Evolutionary conservation across 75 land plant genomes (phyloP).

Genomic region (Azolla pinnata): DNA sequence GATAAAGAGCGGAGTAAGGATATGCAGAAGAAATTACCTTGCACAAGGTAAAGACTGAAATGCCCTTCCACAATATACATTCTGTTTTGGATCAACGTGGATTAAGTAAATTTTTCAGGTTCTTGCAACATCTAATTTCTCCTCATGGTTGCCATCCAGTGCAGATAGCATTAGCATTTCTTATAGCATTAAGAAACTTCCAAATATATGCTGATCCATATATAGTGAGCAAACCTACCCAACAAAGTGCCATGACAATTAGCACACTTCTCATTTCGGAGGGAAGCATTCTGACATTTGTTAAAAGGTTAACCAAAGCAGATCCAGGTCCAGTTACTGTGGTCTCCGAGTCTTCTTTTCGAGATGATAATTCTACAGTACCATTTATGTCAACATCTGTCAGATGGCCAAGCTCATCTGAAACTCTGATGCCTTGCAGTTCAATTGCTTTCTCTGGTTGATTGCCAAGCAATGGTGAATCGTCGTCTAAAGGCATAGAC

Average conservation of each 20-base stretch:
- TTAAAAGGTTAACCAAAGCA: constrained; percentile 64
- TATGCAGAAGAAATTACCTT: too few relatives aligned
- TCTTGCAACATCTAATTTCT: too few relatives aligned
- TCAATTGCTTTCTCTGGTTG: constrained; percentile 14
- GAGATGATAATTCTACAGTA: not conserved
- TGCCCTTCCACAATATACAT: too few relatives aligned
- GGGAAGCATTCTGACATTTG: constrained; percentile 79
- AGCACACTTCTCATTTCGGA: constrained; percentile 86
- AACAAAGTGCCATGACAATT: constrained; percentile 79
- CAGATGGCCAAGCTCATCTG: not conserved
- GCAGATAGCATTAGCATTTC: too few relatives aligned
- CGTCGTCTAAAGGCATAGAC: constrained; percentile 28
- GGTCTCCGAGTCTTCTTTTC: not conserved
- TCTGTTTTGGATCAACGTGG: too few relatives aligned
- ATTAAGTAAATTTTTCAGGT: too few relatives aligned
- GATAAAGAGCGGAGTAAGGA: too few relatives aligned
- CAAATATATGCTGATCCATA: too few relatives aligned
- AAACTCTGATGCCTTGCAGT: not conserved
- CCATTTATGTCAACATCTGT: constrained; percentile 1
- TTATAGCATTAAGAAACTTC: too few relatives aligned
- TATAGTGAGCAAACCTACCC: constrained; percentile 79
- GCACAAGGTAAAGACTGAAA: too few relatives aligned
- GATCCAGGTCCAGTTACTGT: constrained; percentile 59
- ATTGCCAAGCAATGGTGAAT: constrained; percentile 49
- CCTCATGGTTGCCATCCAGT: too few relatives aligned